These are phyloP conservation scores for Xylaria cubensis DNA, from an alignment of 495 filamentous ascomycete species.

Conservation along the genomic window DNA sequence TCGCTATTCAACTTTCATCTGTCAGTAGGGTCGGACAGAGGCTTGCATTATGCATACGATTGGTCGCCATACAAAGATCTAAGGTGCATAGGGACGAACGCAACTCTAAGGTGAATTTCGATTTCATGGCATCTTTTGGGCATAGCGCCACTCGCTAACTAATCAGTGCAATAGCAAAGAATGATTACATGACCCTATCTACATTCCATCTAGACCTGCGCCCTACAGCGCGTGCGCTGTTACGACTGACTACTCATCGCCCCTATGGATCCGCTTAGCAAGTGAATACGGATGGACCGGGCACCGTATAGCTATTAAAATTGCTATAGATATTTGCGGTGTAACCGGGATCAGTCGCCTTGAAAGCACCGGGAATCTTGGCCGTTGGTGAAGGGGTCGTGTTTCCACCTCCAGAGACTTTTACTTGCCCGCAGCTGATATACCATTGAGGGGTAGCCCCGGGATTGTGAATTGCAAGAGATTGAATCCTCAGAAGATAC, in stretches of 20 bases:
- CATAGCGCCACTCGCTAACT: too few relatives aligned
- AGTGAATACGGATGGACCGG: conserved; percentile 37
- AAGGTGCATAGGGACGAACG: neutral
- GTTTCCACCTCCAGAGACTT: conserved; percentile 60
- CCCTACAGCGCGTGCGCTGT: neutral
- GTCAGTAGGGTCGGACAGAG: neutral
- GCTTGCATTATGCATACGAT: neutral
- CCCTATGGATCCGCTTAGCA: conserved; percentile 25
- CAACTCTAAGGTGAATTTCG: neutral
- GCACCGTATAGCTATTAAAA: conserved; percentile 38
- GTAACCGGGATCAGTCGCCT: conserved; percentile 60
- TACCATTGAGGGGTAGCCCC: conserved; percentile 59
- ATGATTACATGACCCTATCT: neutral
- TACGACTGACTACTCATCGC: neutral
- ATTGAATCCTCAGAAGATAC: conserved; percentile 68
- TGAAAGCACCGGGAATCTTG: conserved; percentile 62
- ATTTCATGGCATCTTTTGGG: neutral
- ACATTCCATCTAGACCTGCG: neutral
- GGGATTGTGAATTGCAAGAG: conserved; percentile 68
- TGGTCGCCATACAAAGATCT: neutral
- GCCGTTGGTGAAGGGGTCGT: conserved; percentile 52
- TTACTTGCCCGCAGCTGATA: conserved; percentile 65
- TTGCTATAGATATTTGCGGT: conserved; percentile 43
- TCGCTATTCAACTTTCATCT: neutral
- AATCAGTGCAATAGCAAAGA: neutral